Percentiles rank a stretch among this genome's conserved stretches.
These are phyloP conservation scores for Neurospora sp. DNA, from an alignment of 495 filamentous ascomycete species.

Conservation along the genomic window DNA sequence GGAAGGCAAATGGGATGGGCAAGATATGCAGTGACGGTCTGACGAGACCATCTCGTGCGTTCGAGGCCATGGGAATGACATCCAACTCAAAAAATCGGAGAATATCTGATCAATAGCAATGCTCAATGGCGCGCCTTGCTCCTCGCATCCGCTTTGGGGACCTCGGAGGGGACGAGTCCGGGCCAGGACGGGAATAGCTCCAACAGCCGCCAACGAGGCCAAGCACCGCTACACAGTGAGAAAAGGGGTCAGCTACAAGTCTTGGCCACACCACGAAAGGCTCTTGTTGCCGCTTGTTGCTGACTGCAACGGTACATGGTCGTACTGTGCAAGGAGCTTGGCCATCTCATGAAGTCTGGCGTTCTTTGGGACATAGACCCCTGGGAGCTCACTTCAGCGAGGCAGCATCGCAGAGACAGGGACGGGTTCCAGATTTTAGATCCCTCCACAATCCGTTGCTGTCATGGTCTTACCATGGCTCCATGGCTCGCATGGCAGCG, in stretches of 20 bases:
- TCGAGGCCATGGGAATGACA: background rate
- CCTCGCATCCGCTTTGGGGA: conserved; percentile 12
- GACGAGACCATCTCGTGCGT: background rate
- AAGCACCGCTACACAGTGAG: conserved; percentile 1
- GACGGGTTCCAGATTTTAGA: background rate
- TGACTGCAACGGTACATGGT: background rate
- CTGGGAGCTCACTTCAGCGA: background rate
- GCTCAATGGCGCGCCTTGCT: conserved; percentile 3
- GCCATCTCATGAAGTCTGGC: background rate
- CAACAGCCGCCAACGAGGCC: background rate
- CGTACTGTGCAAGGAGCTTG: background rate
- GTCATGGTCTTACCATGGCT: background rate
- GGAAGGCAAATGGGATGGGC: background rate
- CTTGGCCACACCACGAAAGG: background rate
- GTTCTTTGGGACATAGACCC: background rate
- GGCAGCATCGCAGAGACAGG: background rate
- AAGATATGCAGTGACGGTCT: background rate
- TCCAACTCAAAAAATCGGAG: conserved; percentile 4
- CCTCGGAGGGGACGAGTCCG: conserved; percentile 18
- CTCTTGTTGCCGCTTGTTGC: background rate
- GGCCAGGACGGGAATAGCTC: background rate
- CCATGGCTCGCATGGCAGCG: background rate
- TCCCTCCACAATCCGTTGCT: background rate
- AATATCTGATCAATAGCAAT: conserved; percentile 9
- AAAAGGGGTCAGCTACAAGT: background rate